A percentile compares a stretch with the other conserved stretches of the same genome.
Evolutionary conservation across 257 asterid genomes (phyloP).

Genomic region (Solanum sejunctum): DNA sequence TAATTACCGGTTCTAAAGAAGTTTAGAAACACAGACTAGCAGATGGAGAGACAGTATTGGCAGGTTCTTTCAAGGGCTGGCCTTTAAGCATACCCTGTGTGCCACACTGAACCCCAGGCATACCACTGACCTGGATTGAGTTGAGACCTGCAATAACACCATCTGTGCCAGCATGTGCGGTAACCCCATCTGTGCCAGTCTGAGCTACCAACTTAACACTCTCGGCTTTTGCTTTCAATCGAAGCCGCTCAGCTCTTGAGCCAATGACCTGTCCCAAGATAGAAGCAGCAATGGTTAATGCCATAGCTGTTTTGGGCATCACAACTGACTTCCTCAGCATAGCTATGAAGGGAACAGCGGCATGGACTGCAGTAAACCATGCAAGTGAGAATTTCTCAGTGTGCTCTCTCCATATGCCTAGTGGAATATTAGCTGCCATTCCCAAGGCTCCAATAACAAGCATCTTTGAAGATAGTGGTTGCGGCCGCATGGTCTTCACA

Average conservation of each 20-base stretch:
- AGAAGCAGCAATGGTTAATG: constrained; percentile 68
- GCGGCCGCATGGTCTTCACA: constrained; percentile 65
- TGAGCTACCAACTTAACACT: constrained; percentile 22
- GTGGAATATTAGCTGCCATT: constrained; percentile 63
- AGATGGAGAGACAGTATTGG: constrained; percentile 25
- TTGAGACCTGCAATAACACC: constrained; percentile 4
- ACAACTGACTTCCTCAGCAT: constrained; percentile 77
- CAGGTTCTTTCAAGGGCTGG: constrained; percentile 16
- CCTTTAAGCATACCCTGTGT: constrained; percentile 24
- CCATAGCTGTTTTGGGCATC: constrained; percentile 87
- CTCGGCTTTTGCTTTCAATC: constrained; percentile 41
- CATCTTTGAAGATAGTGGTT: constrained; percentile 64
- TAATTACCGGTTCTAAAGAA: neutral
- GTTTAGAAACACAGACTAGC: constrained; percentile 45
- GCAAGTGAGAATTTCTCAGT: constrained; percentile 49
- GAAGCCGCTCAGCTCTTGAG: constrained; percentile 67
- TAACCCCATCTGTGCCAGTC: constrained; percentile 7
- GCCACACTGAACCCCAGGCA: constrained; percentile 21
- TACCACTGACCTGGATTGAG: constrained; percentile 16
- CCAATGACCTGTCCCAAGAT: constrained; percentile 70
- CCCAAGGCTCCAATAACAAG: constrained; percentile 59
- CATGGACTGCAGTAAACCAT: constrained; percentile 82
- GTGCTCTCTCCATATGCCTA: constrained; percentile 81
- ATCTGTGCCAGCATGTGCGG: constrained; percentile 4
- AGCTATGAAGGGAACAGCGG: constrained; percentile 84